phyloP scores from a whole-genome alignment of 805 yeast genomes.

The Hanseniaspora nectarophila region DNA sequence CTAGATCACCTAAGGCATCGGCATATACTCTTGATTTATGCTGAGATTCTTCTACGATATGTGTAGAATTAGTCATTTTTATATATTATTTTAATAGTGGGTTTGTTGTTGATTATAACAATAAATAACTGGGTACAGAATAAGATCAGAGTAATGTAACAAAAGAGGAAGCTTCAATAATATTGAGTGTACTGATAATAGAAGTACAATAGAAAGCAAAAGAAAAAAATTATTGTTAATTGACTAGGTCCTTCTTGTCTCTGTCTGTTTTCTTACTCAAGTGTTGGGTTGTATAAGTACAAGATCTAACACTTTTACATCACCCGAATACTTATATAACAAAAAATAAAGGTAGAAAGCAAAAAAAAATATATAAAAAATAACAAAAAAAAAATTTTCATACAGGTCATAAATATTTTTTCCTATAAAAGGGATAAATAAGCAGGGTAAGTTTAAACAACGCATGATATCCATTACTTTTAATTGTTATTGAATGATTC shows the following conservation, averaged over 20 bases:
- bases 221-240: too few species aligned
- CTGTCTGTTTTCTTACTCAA: background rate
- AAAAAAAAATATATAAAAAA: background rate
- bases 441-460: background rate
- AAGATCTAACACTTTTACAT: background rate
- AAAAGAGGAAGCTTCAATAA: too few species aligned
- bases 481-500: too few species aligned
- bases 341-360: too few species aligned
- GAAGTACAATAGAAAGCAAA: too few species aligned
- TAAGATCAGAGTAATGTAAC: too few species aligned
- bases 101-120: too few species aligned
- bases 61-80: background rate
- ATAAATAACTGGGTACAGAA: too few species aligned
- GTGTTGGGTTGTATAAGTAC: too few species aligned
- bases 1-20: background rate
- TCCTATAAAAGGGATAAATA: background rate
- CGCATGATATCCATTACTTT: background rate
- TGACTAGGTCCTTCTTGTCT: too few species aligned
- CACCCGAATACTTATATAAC: background rate
- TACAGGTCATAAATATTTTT: too few species aligned
- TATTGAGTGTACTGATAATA: too few species aligned
- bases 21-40: constrained; percentile 12
- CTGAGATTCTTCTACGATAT: background rate
- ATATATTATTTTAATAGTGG: background rate
- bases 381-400: background rate